A percentile compares a stretch with the other conserved stretches of the same genome.
Evolutionary conservation across 2,329 filamentous ascomycete species (phyloP).

Genomic region (Lasiodiplodia theobromae): DNA sequence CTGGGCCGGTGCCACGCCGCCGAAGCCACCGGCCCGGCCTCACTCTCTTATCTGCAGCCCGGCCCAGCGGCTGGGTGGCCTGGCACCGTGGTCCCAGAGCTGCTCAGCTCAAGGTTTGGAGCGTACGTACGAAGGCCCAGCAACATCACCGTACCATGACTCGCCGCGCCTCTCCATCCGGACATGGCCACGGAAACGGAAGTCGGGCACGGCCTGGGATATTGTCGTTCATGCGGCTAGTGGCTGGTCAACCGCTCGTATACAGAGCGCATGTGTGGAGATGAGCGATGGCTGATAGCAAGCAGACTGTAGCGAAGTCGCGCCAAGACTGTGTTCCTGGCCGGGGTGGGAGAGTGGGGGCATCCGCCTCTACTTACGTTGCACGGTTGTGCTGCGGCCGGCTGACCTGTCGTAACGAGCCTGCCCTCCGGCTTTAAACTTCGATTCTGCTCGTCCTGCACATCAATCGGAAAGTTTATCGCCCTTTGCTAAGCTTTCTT

Average conservation of each 20-base stretch:
- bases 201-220: background rate
- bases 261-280: background rate
- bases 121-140: conserved; percentile 16
- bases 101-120: conserved; percentile 12
- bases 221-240: background rate
- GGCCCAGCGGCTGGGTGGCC: background rate
- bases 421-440: background rate
- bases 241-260: background rate
- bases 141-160: conserved; percentile 22
- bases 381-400: background rate
- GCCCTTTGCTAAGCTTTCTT: background rate
- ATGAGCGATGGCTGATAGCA: background rate
- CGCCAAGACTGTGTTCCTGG: background rate
- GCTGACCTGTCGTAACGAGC: background rate
- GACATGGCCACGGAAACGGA: conserved; percentile 14
- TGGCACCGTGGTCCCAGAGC: background rate
- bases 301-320: background rate
- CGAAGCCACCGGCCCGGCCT: background rate
- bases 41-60: conserved; percentile 6
- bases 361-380: background rate
- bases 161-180: conserved; percentile 9
- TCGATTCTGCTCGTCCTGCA: background rate
- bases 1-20: conserved; percentile 12
- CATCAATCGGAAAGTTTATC: background rate
- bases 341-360: background rate